Conservation (phyloP, 768 basidiomycete genomes). For the Boletus pseudopeckii region DNA sequence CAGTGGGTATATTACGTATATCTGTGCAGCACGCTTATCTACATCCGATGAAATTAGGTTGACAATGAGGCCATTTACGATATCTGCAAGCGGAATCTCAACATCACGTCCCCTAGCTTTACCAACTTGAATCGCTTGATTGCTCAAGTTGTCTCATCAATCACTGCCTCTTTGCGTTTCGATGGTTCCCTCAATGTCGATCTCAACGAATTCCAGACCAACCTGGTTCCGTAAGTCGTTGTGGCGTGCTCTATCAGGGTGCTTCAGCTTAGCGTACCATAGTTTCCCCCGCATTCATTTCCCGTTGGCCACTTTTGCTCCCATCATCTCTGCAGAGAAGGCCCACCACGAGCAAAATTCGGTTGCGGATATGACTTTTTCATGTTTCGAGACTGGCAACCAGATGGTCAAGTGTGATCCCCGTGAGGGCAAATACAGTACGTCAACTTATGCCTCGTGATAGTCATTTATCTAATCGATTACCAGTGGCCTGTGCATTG, state of each 20-base stretch:
- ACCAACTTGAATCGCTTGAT: conserved; percentile 95
- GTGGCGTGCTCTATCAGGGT: neutral
- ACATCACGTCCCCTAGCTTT: conserved; percentile 83
- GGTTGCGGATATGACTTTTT: conserved; percentile 97
- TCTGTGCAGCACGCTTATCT: conserved; percentile 1
- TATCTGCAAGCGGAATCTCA: conserved; percentile 86
- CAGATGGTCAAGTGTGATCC: conserved; percentile 83
- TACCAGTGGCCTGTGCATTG: conserved; percentile 61
- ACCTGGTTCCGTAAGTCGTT: conserved; percentile 84
- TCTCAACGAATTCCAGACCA: conserved; percentile 98
- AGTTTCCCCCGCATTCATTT: conserved; percentile 99
- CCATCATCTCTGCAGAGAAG: conserved; percentile 91
- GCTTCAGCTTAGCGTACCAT: neutral
- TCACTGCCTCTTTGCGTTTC: conserved; percentile 84
- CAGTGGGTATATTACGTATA: conserved; percentile 17
- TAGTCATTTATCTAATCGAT: neutral
- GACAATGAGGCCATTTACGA: conserved; percentile 83
- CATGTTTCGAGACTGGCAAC: conserved; percentile 75
- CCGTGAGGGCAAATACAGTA: conserved; percentile 74
- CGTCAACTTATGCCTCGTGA: conserved; percentile 13
- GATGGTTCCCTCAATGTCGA: conserved; percentile 65
- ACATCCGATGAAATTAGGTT: conserved; percentile 37
- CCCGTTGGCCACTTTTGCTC: conserved; percentile 95
- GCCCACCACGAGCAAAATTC: conserved; percentile 97
- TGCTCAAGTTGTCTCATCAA: conserved; percentile 96